A percentile compares a stretch with the other conserved stretches of the same genome.
Evolutionary conservation across 2,329 filamentous ascomycete genomes (phyloP).

Genomic region (Sclerotinia nivalis): DNA sequence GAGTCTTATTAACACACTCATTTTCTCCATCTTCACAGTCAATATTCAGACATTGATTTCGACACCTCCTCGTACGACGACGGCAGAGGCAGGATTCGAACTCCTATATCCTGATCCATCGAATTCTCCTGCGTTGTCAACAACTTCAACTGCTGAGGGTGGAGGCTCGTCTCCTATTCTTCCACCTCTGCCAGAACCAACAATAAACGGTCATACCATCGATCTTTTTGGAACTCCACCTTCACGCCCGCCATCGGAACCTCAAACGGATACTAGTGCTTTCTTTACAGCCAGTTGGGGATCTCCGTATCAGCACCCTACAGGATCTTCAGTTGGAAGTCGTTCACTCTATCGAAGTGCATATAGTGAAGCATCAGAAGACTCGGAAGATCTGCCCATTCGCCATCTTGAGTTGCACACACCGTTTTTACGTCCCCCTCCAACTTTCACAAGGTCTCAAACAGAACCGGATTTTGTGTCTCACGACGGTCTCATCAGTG

Average conservation of each 20-base stretch:
- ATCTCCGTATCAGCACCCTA: slow-evolving; percentile 76
- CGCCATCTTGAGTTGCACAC: slow-evolving; percentile 63
- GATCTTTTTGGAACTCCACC: slow-evolving; percentile 56
- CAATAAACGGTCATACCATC: slow-evolving; percentile 56
- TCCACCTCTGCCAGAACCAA: slow-evolving; percentile 59
- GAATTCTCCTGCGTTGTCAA: slow-evolving; percentile 61
- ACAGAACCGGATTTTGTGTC: slow-evolving; percentile 44
- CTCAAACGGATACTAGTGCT: slow-evolving; percentile 42
- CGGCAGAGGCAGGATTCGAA: slow-evolving; percentile 57
- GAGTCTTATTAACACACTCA: slow-evolving; percentile 3
- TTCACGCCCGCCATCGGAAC: slow-evolving; percentile 37
- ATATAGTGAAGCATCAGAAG: slow-evolving; percentile 58
- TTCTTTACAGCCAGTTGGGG: slow-evolving; percentile 84
- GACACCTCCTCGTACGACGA: slow-evolving; percentile 58
- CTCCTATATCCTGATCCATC: slow-evolving; percentile 40
- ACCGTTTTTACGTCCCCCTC: slow-evolving; percentile 60
- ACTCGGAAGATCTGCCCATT: slow-evolving; percentile 60
- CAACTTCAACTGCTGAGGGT: slow-evolving; percentile 61
- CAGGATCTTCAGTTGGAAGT: slow-evolving; percentile 32
- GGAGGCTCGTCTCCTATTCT: slow-evolving; percentile 59
- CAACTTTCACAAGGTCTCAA: slow-evolving; percentile 44
- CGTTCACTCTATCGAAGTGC: slow-evolving; percentile 36
- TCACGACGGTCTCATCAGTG: slow-evolving; percentile 43
- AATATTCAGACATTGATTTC: slow-evolving; percentile 40
- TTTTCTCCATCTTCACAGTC: slow-evolving; percentile 11